Evolutionary conservation across 106 monocot species (phyloP).

Genomic region (Hemerocallis citrina): DNA sequence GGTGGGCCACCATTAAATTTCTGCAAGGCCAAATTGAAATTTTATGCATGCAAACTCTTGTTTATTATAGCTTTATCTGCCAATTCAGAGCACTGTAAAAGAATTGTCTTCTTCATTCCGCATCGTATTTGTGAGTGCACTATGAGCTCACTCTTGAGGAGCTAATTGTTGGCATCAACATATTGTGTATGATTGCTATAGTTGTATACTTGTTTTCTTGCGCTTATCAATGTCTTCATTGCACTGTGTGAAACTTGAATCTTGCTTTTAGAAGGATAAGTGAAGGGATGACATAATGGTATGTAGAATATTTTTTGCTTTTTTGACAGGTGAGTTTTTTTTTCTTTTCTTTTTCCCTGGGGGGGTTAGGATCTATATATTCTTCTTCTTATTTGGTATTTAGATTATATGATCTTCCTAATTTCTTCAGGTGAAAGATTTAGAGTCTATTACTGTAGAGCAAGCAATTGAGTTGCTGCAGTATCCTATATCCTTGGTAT

Average conservation of each 20-base stretch:
- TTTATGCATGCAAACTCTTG: background rate
- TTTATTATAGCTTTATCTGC: background rate
- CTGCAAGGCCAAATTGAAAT: background rate
- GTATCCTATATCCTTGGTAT: conserved; percentile 60
- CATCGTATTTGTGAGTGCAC: too few relatives aligned
- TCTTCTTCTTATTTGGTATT: background rate
- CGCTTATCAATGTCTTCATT: too few relatives aligned
- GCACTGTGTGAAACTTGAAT: too few relatives aligned
- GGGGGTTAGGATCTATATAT: too few relatives aligned
- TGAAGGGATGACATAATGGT: too few relatives aligned
- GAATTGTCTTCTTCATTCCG: background rate
- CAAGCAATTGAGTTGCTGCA: conserved; percentile 55
- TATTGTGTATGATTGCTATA: too few relatives aligned
- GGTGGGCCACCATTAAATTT: background rate
- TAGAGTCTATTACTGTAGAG: conserved; percentile 41
- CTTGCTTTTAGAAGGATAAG: too few relatives aligned
- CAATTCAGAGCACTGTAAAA: background rate
- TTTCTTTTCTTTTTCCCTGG: background rate
- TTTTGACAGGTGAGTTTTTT: too few relatives aligned
- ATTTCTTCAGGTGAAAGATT: conserved; percentile 33
- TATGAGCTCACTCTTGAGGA: background rate
- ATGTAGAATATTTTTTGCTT: too few relatives aligned
- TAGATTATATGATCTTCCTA: background rate
- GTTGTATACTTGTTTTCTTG: too few relatives aligned
- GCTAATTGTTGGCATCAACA: background rate